Evolutionary conservation across 2,329 filamentous ascomycete genomes (phyloP).

Genomic region (Sarocladium brachiariae): DNA sequence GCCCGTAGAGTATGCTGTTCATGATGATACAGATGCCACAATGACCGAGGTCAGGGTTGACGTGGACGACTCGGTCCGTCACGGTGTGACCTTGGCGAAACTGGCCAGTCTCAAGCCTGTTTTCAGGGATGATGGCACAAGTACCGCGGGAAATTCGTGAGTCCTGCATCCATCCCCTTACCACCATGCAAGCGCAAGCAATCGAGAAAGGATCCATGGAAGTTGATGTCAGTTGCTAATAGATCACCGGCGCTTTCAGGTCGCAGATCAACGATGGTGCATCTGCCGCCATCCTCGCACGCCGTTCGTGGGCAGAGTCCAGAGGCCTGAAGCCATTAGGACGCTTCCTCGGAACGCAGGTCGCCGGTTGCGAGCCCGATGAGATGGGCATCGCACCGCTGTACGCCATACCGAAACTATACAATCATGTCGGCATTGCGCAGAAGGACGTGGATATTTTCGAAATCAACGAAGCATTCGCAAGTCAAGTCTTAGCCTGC

Average conservation of each 20-base stretch:
- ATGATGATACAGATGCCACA: constrained; percentile 55
- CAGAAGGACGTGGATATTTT: constrained; percentile 18
- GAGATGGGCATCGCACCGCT: constrained; percentile 74
- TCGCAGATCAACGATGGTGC: constrained; percentile 82
- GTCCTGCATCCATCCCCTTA: too few species aligned
- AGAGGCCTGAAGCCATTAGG: constrained; percentile 67
- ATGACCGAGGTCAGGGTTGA: constrained; percentile 47
- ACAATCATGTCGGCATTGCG: not conserved
- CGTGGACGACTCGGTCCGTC: constrained; percentile 77
- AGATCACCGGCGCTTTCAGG: too few species aligned
- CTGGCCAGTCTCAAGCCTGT: constrained; percentile 78
- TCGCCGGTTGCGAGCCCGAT: constrained; percentile 74
- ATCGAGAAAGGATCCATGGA: too few species aligned
- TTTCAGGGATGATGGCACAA: constrained; percentile 66
- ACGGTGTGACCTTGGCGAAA: constrained; percentile 59
- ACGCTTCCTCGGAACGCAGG: constrained; percentile 71
- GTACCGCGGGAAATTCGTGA: constrained; percentile 78
- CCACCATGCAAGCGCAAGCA: too few species aligned
- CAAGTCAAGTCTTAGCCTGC: not conserved
- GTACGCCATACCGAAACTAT: not conserved
- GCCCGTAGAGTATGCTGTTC: constrained; percentile 65
- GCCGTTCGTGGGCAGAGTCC: constrained; percentile 67
- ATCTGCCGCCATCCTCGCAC: constrained; percentile 76
- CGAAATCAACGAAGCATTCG: not conserved
- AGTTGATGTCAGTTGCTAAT: too few species aligned